These are phyloP conservation scores for Cucumis cinereus DNA, from an alignment of 306 rosid genomes.

Conservation along the genomic window DNA sequence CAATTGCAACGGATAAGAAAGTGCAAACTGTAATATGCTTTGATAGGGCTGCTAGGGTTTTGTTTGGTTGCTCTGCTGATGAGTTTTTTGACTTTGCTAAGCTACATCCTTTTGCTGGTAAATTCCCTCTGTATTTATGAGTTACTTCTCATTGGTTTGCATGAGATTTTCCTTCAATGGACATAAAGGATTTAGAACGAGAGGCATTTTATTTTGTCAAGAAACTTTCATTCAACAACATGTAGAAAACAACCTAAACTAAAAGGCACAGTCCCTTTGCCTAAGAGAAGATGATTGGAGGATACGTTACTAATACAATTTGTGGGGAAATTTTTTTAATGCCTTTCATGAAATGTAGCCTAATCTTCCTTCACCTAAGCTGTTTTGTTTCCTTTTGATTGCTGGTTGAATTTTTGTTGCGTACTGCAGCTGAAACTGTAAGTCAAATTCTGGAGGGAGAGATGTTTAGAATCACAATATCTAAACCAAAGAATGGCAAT, in stretches of 20 bases:
- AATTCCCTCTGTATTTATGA: neutral
- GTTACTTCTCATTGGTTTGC: neutral
- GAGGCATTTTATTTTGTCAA: neutral
- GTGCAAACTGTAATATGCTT: constrained; percentile 53
- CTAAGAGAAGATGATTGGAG: neutral
- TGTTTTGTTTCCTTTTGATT: neutral
- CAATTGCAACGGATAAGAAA: constrained; percentile 52
- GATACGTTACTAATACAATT: neutral
- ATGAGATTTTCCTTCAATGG: neutral
- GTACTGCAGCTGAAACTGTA: constrained; percentile 27
- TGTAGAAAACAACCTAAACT: neutral
- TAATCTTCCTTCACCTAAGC: neutral
- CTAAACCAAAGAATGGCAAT: constrained; percentile 43
- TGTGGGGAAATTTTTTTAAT: neutral
- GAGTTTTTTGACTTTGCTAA: constrained; percentile 60
- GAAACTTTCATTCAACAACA: neutral
- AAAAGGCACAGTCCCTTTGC: neutral
- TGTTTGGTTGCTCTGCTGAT: constrained; percentile 72
- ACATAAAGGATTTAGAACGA: neutral
- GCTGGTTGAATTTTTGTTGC: neutral
- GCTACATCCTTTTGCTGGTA: constrained; percentile 55
- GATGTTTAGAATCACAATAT: constrained; percentile 38
- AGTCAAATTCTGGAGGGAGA: constrained; percentile 52
- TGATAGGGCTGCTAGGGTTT: constrained; percentile 49
- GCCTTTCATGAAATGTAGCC: neutral